phyloP scores from a whole-genome alignment of 1,284 basidiomycete genomes.

The Moesziomyces antarcticus region DNA sequence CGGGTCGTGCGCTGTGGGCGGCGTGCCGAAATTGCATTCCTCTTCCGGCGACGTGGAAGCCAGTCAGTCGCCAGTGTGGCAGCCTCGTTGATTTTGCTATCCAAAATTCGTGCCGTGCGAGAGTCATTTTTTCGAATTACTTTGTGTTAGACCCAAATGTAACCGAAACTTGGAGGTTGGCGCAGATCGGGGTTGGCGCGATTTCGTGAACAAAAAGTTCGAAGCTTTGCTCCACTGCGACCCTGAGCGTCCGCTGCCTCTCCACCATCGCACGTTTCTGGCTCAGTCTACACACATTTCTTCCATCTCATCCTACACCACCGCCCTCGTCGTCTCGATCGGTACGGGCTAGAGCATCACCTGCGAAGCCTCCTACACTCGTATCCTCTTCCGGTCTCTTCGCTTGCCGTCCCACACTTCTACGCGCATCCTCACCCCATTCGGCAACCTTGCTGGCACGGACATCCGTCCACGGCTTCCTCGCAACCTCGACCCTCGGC shows the following conservation, averaged over 20 bases:
- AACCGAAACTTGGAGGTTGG: neutral
- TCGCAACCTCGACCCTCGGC: neutral
- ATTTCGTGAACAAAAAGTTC: slow-evolving; percentile 34
- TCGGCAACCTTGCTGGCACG: too few relatives aligned
- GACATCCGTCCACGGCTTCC: neutral
- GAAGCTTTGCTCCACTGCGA: slow-evolving; percentile 16
- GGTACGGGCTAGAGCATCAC: neutral
- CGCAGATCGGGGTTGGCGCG: neutral
- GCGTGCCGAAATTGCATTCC: slow-evolving; percentile 4
- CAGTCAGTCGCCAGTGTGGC: slow-evolving; percentile 3
- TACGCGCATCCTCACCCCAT: neutral
- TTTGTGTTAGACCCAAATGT: slow-evolving; percentile 13
- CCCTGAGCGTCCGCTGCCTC: slow-evolving; percentile 2
- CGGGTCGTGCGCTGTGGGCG: slow-evolving; percentile 25
- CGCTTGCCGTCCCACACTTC: too few relatives aligned
- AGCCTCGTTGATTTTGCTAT: neutral
- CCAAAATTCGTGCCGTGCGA: slow-evolving; percentile 20
- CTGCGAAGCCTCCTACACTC: too few relatives aligned
- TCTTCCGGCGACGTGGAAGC: slow-evolving; percentile 48
- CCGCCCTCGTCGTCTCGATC: neutral
- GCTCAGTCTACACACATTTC: neutral
- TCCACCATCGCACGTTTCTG: neutral
- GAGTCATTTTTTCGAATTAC: slow-evolving; percentile 2
- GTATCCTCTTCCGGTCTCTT: neutral
- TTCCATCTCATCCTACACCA: neutral